phyloP scores from a whole-genome alignment of 2,329 filamentous ascomycete genomes.

The Aspergillus aculeatus region DNA sequence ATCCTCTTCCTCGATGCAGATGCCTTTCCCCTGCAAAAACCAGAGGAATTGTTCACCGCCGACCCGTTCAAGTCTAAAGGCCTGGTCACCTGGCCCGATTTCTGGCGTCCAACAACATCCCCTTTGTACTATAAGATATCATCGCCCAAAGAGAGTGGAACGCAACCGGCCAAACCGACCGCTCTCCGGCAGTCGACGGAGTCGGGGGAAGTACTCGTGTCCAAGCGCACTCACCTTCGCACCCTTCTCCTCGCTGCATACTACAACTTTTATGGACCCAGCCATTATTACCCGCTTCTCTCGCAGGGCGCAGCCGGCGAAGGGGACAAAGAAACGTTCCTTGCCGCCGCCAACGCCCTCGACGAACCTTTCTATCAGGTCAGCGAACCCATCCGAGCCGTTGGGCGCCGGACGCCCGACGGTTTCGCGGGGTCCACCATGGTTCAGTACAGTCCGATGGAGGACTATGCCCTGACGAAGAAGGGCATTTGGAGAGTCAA shows the following conservation, averaged over 20 bases:
- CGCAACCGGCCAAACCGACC: conserved; percentile 29
- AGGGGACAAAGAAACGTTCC: conserved; percentile 32
- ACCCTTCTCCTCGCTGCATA: conserved; percentile 36
- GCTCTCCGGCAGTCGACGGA: conserved; percentile 34
- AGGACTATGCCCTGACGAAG: conserved; percentile 31
- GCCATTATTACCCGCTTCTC: conserved; percentile 30
- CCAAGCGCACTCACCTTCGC: conserved; percentile 32
- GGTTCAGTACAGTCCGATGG: conserved; percentile 39
- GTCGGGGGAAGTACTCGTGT: conserved; percentile 33
- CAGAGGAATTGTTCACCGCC: conserved; percentile 44
- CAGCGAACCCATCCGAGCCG: conserved; percentile 35
- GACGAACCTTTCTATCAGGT: conserved; percentile 46
- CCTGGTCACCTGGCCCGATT: conserved; percentile 59
- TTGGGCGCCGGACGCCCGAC: conserved; percentile 29
- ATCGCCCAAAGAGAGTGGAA: conserved; percentile 33
- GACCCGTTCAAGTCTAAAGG: conserved; percentile 52
- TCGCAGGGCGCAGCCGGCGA: conserved; percentile 36
- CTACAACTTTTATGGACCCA: conserved; percentile 33
- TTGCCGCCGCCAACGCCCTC: conserved; percentile 28
- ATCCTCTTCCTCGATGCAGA: conserved; percentile 58
- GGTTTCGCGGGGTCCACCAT: conserved; percentile 40
- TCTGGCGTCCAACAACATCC: conserved; percentile 40
- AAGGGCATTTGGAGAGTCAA: conserved; percentile 30
- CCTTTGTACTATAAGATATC: conserved; percentile 43
- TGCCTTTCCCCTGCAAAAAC: conserved; percentile 48